Evolutionary conservation across 345 rosid genomes (phyloP).

Genomic region (Pistacia integerrima): DNA sequence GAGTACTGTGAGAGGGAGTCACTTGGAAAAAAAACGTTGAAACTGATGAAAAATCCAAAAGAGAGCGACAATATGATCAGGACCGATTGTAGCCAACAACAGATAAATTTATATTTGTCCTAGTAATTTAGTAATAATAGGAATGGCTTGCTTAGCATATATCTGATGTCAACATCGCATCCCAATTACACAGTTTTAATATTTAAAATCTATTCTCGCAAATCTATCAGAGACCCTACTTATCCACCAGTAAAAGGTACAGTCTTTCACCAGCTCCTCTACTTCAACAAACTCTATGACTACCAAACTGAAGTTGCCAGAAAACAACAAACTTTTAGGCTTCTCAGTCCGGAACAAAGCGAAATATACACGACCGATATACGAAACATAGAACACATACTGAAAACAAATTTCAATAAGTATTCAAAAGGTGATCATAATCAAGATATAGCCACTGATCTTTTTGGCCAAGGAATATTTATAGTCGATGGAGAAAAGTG

Average conservation of each 20-base stretch:
- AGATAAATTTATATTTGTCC: no score
- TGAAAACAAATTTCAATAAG: conserved; percentile 54
- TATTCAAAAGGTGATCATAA: conserved; percentile 48
- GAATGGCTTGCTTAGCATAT: no score
- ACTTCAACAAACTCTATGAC: conserved; percentile 57
- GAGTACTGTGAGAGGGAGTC: no score
- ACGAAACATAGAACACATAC: conserved; percentile 62
- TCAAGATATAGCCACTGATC: conserved; percentile 35
- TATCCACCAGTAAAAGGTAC: conserved; percentile 65
- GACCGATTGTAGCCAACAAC: no score
- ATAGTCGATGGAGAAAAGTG: conserved; percentile 77
- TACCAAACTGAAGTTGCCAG: conserved; percentile 50
- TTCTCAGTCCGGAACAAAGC: conserved; percentile 45
- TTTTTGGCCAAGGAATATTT: conserved; percentile 77
- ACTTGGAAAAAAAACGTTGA: no score
- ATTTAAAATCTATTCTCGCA: conserved; percentile 32
- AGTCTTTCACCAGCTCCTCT: conserved; percentile 41
- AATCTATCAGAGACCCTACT: conserved; percentile 42
- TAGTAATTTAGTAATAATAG: no score
- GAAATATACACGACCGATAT: conserved; percentile 54
- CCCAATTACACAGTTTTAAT: no score
- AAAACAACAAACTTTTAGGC: conserved; percentile 50
- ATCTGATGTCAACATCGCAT: no score
- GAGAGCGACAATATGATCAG: no score
- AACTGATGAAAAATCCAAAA: no score